Conservation (phyloP, 371 early-diverging fungal genomes). For the Mucor circinelloides region DNA sequence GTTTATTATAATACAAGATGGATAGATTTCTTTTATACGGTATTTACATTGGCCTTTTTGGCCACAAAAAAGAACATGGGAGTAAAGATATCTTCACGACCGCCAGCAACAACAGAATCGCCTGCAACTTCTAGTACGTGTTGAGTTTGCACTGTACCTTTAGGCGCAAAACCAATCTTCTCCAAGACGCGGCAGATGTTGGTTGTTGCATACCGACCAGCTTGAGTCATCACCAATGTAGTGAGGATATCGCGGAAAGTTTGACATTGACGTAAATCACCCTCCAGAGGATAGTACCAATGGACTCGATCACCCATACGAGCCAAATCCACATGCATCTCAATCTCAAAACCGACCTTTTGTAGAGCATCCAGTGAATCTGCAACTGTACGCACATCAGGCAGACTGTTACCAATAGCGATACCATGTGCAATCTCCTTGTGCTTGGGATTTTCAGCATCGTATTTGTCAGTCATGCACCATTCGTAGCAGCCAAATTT, state of each 20-base stretch:
- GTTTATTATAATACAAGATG: neutral
- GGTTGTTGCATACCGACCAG: constrained; percentile 66
- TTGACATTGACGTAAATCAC: constrained; percentile 57
- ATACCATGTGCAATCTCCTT: constrained; percentile 77
- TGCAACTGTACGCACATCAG: constrained; percentile 74
- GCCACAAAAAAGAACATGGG: constrained; percentile 94
- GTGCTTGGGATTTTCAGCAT: constrained; percentile 74
- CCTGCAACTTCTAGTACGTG: constrained; percentile 78
- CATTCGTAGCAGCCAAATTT: constrained; percentile 92
- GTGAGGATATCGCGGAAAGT: constrained; percentile 65
- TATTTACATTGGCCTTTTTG: constrained; percentile 69
- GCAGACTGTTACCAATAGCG: constrained; percentile 87
- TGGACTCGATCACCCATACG: constrained; percentile 64
- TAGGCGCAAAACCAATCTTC: constrained; percentile 78
- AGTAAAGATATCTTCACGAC: constrained; percentile 77
- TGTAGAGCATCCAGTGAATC: constrained; percentile 76
- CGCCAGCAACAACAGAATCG: constrained; percentile 80
- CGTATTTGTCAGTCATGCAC: constrained; percentile 85
- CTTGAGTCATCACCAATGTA: constrained; percentile 54
- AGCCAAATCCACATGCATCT: constrained; percentile 71
- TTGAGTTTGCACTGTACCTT: constrained; percentile 81
- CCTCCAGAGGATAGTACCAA: constrained; percentile 86
- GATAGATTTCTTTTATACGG: neutral
- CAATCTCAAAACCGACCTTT: constrained; percentile 85
- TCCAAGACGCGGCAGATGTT: constrained; percentile 72